A percentile compares a stretch with the other conserved stretches of the same genome.
Conservation (phyloP, 192 early-diverging fungal species). For the Rhizophlyctis rosea region DNA sequence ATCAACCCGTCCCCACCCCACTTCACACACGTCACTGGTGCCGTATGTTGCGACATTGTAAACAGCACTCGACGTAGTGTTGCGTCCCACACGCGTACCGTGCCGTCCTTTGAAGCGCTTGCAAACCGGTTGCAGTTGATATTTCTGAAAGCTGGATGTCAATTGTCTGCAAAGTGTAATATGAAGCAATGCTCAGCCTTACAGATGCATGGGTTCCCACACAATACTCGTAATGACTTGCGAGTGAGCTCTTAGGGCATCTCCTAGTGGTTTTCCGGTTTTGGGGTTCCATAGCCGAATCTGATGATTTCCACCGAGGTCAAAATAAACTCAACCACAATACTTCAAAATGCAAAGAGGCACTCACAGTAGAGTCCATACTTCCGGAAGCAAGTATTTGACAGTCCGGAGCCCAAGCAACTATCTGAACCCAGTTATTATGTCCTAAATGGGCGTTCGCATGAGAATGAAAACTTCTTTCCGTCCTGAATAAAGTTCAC, state of each 20-base stretch:
- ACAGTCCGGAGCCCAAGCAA: conserved; percentile 92
- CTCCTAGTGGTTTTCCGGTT: conserved; percentile 77
- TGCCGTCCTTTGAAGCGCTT: conserved; percentile 88
- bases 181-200: too few relatives aligned
- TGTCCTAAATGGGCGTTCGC: conserved; percentile 57
- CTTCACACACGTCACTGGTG: conserved; percentile 88
- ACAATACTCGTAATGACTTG: conserved; percentile 87
- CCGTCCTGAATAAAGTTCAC: neutral
- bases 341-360: neutral
- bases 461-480: neutral
- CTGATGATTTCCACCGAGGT: conserved; percentile 10
- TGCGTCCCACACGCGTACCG: conserved; percentile 91
- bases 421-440: conserved; percentile 86
- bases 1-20: conserved; percentile 96
- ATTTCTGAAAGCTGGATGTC: conserved; percentile 63
- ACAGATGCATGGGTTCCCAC: conserved; percentile 92
- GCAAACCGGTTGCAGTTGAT: conserved; percentile 75
- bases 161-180: too few relatives aligned
- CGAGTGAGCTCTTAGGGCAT: conserved; percentile 75
- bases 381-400: conserved; percentile 81
- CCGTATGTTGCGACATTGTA: conserved; percentile 85
- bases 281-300: conserved; percentile 84
- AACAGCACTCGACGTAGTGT: conserved; percentile 68
- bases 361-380: conserved; percentile 84
- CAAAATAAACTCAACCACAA: neutral